Conservation (phyloP, 164 flowering plant species). For the Stephania japonica region DNA sequence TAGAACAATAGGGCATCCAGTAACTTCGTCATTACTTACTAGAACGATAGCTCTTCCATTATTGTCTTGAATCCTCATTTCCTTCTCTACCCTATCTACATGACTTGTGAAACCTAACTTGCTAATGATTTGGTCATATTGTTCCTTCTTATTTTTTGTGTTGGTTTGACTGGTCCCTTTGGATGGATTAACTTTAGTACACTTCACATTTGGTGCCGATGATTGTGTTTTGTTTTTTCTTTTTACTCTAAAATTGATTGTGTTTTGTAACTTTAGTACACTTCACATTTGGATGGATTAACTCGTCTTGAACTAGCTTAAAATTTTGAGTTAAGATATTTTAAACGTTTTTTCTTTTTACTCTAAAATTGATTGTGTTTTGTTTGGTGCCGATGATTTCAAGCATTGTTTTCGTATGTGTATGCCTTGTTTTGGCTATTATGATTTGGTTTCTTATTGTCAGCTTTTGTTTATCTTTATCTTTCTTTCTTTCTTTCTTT, state of each 20-base stretch:
- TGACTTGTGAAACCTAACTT: neutral
- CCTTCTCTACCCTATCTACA: neutral
- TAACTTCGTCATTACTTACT: too few relatives aligned
- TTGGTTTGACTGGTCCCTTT: neutral
- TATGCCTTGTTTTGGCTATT: neutral
- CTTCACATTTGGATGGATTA: neutral
- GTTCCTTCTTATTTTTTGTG: neutral
- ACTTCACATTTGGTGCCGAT: too few relatives aligned
- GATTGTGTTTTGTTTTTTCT: too few relatives aligned
- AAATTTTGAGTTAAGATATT: neutral
- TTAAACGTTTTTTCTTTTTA: neutral
- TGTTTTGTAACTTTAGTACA: neutral
- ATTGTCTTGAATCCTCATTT: neutral
- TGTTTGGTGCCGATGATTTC: neutral
- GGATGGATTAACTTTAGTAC: neutral
- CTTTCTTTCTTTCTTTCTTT: too few relatives aligned
- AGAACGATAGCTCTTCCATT: neutral
- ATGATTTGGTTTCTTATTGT: neutral
- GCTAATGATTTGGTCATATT: neutral
- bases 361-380: neutral
- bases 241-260: neutral
- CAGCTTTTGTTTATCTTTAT: neutral
- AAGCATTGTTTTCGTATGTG: neutral
- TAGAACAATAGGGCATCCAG: neutral
- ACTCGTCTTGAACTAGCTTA: neutral